Evolutionary conservation across 106 monocot genomes (phyloP).

Genomic region (Phalaenopsis equestris): DNA sequence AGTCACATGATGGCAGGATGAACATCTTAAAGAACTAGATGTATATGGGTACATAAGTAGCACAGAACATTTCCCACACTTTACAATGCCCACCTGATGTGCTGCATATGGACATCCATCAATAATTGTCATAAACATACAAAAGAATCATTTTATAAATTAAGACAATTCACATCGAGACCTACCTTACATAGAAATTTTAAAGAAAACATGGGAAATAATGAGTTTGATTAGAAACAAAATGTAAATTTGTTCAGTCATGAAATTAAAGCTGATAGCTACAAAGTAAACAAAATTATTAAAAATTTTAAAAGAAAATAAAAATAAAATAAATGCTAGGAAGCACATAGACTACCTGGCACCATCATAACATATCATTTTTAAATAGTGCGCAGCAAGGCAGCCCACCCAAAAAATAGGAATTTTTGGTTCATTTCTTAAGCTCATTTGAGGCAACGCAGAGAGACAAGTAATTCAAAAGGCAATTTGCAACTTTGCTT

Average conservation of each 20-base stretch:
- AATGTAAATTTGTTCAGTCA: not conserved
- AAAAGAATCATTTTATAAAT: not conserved
- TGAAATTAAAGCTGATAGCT: too few species aligned
- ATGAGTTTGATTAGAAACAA: not conserved
- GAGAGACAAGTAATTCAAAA: too few species aligned
- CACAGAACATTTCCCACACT: constrained; percentile 53
- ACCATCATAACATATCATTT: too few species aligned
- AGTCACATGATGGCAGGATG: constrained; percentile 55
- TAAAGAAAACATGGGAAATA: not conserved
- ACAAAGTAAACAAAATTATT: not conserved
- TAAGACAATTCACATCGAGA: not conserved
- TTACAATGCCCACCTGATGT: constrained; percentile 65
- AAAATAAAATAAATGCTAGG: not conserved
- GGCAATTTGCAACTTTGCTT: too few species aligned
- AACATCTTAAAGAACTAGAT: constrained; percentile 58
- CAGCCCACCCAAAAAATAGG: too few species aligned
- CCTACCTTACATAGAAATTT: not conserved
- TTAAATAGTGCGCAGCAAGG: too few species aligned
- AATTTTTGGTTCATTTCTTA: too few species aligned
- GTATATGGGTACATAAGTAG: constrained; percentile 74
- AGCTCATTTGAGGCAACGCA: too few species aligned
- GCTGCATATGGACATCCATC: constrained; percentile 19
- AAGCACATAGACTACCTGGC: not conserved
- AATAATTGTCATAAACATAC: not conserved
- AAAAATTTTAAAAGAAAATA: not conserved